Evolutionary conservation across 192 early-diverging fungal species (phyloP), one percentile per base, ranked within the genome.

Genomic region (Umbelopsis vinacea): DNA sequence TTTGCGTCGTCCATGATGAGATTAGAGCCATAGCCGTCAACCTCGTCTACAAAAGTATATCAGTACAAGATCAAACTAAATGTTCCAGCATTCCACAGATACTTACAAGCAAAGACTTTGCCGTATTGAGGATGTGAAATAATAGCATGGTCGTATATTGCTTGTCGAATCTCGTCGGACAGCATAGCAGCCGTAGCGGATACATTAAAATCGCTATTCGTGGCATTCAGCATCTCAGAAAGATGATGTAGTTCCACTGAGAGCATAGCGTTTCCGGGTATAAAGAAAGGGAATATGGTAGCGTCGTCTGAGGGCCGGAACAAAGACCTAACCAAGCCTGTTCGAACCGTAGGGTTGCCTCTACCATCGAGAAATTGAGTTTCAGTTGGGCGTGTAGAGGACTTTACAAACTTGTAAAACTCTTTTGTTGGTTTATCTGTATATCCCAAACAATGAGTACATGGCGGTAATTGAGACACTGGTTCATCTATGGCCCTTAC

Each of bases 1-100:
- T 92, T 92, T 6, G 91, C 91, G 55, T 92, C 91, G 74, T 92
- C 91, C 86, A 91, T 91, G 8, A 92, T 43, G 15, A 90, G 76
- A 1, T 69, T 21, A 8, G 85, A 86, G 3, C 91, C 90, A 68
- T 86, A 91, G 10, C 91, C 90, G 57, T 92, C 91, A 19, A 89
- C 82, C 71, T 92, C 91, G 63, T 87, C 76, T 73, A 38, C 22
- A 24, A 8, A 55, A 38, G 6, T 48, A 73, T 35, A 10, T 38
- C 33, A 17, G 21, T 6, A 5, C 4, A 57, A 50, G 11, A 6
- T 11, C 35, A 23, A 26, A 3, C 33, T n/a, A n/a, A n/a, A 24
- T 8, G 52, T 9, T 21, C 29, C n/a, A 38, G 3, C 5, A 43
- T 54, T 33, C 54, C 11, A 29, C 69, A 29, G 2, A 43, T 45